Conservation (phyloP, 345 rosid genomes). For the Trapa incisa region DNA sequence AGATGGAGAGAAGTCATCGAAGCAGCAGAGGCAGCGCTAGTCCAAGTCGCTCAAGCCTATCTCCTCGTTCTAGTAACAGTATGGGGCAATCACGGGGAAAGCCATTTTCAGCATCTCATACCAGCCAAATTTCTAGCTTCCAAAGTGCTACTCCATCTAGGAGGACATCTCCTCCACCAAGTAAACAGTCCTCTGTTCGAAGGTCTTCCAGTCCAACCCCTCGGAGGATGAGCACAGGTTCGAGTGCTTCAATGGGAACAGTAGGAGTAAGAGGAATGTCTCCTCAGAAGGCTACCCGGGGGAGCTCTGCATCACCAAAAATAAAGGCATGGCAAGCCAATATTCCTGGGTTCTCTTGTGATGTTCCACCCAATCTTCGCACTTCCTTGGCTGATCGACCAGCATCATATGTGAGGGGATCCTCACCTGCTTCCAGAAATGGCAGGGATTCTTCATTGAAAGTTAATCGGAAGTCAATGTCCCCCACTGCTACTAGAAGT, state of each 20-base stretch:
- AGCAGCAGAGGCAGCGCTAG: slow-evolving; percentile 96
- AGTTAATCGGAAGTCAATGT: slow-evolving; percentile 73
- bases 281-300: slow-evolving; percentile 54
- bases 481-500: slow-evolving; percentile 92
- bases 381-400: slow-evolving; percentile 95
- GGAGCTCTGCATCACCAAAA: slow-evolving; percentile 88
- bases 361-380: slow-evolving; percentile 95
- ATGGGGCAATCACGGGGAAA: slow-evolving; percentile 71
- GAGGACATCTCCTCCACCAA: slow-evolving; percentile 22
- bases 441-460: slow-evolving; percentile 49
- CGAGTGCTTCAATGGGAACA: slow-evolving; percentile 25
- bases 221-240: slow-evolving; percentile 61
- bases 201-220: slow-evolving; percentile 77
- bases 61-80: slow-evolving; percentile 60
- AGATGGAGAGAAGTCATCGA: slow-evolving; percentile 92
- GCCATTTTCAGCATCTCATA: slow-evolving; percentile 62
- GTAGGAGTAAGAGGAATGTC: slow-evolving; percentile 68
- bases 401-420: slow-evolving; percentile 85
- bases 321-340: slow-evolving; percentile 86
- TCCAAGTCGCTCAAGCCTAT: slow-evolving; percentile 88
- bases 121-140: slow-evolving; percentile 50
- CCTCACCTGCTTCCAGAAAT: slow-evolving; percentile 95
- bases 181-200: slow-evolving; percentile 47
- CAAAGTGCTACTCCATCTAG: slow-evolving; percentile 30
- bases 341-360: slow-evolving; percentile 88